Conservation (phyloP, 2,329 filamentous ascomycete genomes). For the Phialophora macrospora region DNA sequence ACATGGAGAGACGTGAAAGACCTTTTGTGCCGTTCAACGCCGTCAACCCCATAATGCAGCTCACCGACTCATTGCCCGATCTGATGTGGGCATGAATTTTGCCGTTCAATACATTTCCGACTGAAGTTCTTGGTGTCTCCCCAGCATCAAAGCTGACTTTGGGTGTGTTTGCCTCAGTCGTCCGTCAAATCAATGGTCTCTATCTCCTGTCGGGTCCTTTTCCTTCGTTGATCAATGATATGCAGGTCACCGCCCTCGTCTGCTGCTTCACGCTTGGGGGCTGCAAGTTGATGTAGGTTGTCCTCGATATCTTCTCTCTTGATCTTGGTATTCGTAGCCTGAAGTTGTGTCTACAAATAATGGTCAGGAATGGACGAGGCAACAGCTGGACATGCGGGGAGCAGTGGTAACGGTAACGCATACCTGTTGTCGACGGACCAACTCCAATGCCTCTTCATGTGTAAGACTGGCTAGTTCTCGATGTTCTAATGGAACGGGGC, state of each 20-base stretch:
- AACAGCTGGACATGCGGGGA: neutral
- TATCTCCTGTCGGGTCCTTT: neutral
- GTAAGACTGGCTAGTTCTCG: neutral
- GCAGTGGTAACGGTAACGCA: neutral
- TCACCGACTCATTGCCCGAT: too few relatives aligned
- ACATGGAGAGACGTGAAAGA: too few relatives aligned
- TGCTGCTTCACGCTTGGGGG: neutral
- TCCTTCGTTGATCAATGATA: neutral
- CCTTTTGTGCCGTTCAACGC: too few relatives aligned
- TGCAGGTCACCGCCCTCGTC: neutral
- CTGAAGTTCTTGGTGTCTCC: neutral
- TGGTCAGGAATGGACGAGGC: neutral
- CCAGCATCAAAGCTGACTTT: neutral
- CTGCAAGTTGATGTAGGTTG: neutral
- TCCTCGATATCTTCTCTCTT: neutral
- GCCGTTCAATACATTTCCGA: neutral
- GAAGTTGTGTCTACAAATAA: neutral
- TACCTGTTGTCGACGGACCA: conserved; percentile 1
- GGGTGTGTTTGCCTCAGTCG: neutral
- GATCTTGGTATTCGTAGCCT: neutral
- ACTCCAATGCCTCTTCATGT: neutral
- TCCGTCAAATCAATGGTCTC: neutral
- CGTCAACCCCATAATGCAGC: too few relatives aligned
- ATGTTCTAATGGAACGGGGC: neutral
- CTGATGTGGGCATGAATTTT: neutral